These are phyloP conservation scores for Naematelia aurantialba DNA, from an alignment of 768 basidiomycete species.

Conservation along the genomic window DNA sequence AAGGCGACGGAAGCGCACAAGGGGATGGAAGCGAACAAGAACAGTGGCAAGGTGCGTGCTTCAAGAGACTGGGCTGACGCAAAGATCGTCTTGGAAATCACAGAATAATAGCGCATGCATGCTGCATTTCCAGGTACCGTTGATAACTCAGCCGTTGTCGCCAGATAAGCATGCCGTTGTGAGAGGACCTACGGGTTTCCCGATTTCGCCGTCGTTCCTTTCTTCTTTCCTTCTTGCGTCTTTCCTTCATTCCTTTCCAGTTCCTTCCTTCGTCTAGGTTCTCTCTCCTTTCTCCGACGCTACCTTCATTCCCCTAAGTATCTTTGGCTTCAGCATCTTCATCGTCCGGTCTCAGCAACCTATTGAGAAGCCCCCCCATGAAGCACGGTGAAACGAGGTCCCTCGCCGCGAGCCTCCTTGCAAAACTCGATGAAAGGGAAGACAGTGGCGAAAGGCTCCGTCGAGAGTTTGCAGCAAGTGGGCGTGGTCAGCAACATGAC, in stretches of 20 bases:
- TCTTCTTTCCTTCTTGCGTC: too few relatives aligned
- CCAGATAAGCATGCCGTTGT: too few relatives aligned
- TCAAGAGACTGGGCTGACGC: constrained; percentile 5
- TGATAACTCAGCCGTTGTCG: too few relatives aligned
- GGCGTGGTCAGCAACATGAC: too few relatives aligned
- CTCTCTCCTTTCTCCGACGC: neutral
- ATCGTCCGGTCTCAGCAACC: neutral
- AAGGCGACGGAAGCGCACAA: constrained; percentile 74
- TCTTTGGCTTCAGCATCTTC: neutral
- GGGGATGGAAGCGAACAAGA: constrained; percentile 77
- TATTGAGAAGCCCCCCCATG: neutral
- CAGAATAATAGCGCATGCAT: constrained; percentile 16
- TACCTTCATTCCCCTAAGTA: neutral
- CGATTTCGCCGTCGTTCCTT: too few relatives aligned
- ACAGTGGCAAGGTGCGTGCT: constrained; percentile 53
- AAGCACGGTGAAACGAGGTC: neutral
- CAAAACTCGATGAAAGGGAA: neutral
- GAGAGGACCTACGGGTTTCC: too few relatives aligned
- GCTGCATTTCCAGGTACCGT: too few relatives aligned
- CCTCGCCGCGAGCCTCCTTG: neutral
- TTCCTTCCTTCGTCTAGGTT: constrained; percentile 7
- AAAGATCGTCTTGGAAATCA: constrained; percentile 50
- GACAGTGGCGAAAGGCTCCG: neutral
- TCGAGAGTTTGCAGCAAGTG: neutral
- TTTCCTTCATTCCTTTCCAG: constrained; percentile 1